These are phyloP conservation scores for Nigrograna mackinnonii DNA, from an alignment of 2,329 filamentous ascomycete species.

Conservation along the genomic window DNA sequence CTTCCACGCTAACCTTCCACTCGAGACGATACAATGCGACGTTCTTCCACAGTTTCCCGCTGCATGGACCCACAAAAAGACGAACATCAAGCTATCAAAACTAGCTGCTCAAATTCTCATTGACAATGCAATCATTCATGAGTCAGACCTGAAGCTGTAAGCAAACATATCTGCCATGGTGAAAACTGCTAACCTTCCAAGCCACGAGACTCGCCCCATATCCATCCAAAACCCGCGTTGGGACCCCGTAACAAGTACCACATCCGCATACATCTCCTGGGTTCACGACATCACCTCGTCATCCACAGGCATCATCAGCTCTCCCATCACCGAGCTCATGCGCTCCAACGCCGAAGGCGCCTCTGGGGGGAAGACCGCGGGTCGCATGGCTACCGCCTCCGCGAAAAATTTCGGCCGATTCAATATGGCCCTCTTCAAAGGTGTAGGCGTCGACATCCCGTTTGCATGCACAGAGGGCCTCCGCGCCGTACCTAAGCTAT, in stretches of 20 bases:
- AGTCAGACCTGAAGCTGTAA: constrained; percentile 18
- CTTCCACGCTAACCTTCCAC: constrained; percentile 27
- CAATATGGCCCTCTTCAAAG: constrained; percentile 27
- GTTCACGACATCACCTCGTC: constrained; percentile 61
- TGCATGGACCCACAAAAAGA: constrained; percentile 26
- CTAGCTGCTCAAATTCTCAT: constrained; percentile 26
- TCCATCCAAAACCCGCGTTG: constrained; percentile 34
- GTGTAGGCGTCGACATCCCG: constrained; percentile 38
- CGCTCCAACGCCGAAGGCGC: not conserved
- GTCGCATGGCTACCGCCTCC: constrained; percentile 11
- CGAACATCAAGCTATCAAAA: constrained; percentile 21
- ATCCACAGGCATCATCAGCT: constrained; percentile 41
- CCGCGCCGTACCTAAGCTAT: constrained; percentile 25
- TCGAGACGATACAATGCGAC: constrained; percentile 24
- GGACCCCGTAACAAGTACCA: constrained; percentile 55
- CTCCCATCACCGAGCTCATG: not conserved
- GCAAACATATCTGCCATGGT: constrained; percentile 1
- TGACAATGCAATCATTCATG: constrained; percentile 14
- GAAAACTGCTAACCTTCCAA: constrained; percentile 3
- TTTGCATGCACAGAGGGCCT: constrained; percentile 13
- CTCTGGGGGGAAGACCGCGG: constrained; percentile 28
- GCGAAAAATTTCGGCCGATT: constrained; percentile 24
- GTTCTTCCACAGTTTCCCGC: constrained; percentile 23
- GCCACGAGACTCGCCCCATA: constrained; percentile 24
- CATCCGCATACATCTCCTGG: constrained; percentile 60